These are phyloP conservation scores for Trichoderma parareesei DNA, from an alignment of 495 filamentous ascomycete species.

Conservation along the genomic window DNA sequence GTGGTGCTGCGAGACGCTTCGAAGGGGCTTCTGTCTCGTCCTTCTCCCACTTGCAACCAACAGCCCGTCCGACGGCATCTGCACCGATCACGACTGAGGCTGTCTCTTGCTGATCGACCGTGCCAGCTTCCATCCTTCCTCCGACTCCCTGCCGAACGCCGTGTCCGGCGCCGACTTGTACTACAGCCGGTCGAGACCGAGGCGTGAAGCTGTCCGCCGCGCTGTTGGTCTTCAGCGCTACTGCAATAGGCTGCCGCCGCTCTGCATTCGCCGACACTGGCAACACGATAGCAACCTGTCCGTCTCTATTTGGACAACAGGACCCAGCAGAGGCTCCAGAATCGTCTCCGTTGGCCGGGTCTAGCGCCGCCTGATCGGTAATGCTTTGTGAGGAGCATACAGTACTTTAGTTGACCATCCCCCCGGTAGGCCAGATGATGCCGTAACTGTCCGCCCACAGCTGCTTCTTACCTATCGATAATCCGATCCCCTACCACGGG, in stretches of 20 bases:
- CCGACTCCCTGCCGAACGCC: too few species aligned
- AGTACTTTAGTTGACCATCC: neutral
- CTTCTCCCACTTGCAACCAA: neutral
- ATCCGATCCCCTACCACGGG: neutral
- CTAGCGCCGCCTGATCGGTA: constrained; percentile 3
- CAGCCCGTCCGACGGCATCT: neutral
- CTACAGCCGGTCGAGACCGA: neutral
- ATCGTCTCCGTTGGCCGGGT: constrained; percentile 1
- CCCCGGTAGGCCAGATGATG: neutral
- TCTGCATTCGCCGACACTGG: neutral
- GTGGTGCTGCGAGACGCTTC: neutral
- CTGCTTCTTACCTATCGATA: neutral
- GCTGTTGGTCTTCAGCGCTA: neutral
- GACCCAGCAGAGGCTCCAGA: neutral
- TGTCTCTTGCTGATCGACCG: too few species aligned
- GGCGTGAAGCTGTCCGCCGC: neutral
- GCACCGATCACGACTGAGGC: too few species aligned
- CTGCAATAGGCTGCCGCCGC: constrained; percentile 7
- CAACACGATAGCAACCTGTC: neutral
- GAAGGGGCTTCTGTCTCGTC: neutral
- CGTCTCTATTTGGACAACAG: neutral
- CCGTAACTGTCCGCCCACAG: neutral
- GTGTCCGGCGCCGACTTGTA: too few species aligned
- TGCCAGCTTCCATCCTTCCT: too few species aligned
- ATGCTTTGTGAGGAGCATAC: neutral